Base-by-base conservation (phyloP, 2,329 filamentous ascomycete species). In the Tympanopsis confertula region DNA sequence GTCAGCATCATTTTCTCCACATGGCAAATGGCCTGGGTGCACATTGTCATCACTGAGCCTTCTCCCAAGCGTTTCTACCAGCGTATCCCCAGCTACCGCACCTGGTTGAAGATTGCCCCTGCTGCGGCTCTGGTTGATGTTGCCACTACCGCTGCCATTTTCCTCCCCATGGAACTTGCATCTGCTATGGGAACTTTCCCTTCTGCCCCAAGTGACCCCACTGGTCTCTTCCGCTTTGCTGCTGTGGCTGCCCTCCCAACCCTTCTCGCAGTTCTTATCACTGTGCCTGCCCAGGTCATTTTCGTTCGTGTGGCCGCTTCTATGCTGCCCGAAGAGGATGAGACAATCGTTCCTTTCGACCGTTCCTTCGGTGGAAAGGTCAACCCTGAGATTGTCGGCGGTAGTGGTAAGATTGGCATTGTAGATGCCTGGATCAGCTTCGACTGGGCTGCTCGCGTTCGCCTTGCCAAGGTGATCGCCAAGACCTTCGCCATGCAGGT, bases 281-380 rank as follows among this genome's bases (percentile, higher is more conserved):
- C 75, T 39, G 62, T 81, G 38, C 77, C 77, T 3, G 72, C 72
- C 13, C 61, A 63, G 33, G 74, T 77, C 20, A 72, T 74, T 14
- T 65, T 78, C 39, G 62, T 74, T 45, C 73, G 77, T 41, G 68
- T 81, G 19, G 74, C 79, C 38, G 75, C 77, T 4, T 77, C 73
- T n/a, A 68, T 79, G 49, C 68, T 81, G 3, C 66, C 74, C 1
- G 71, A 78, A 41, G 70, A 74, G 35, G 62, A 77, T 42, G 71
- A 80, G 54, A 68, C 73, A 7, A 77, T 82, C 38, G 73, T 82
- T 19, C 70, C 72, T 4, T 80, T 82, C 45, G 77, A 81, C 58
- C 71, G 75, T 42, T 66, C 67, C 20, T 76, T 77, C 45, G 69
- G 61, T 38, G 72, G 72, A 35, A 73, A 73, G 47, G 65, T 74